Evolutionary conservation across 768 basidiomycete genomes (phyloP).

Genomic region (Rhizopogon salebrosus): DNA sequence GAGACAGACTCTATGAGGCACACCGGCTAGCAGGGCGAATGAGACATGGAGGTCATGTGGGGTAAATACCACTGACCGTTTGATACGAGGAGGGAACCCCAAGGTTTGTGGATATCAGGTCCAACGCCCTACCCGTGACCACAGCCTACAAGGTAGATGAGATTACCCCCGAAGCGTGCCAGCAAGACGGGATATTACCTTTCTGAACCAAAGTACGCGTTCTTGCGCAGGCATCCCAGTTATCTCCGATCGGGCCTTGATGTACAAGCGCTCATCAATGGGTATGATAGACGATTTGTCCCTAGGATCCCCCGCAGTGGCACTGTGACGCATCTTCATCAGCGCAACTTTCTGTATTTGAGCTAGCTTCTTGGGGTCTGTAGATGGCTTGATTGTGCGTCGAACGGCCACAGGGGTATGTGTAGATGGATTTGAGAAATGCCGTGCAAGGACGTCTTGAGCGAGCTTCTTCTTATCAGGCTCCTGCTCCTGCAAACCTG

Average conservation of each 20-base stretch:
- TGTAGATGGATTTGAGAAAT: constrained; percentile 34
- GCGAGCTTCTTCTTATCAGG: constrained; percentile 41
- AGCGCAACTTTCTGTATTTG: constrained; percentile 54
- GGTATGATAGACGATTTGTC: constrained; percentile 43
- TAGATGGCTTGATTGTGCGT: constrained; percentile 31
- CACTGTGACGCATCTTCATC: constrained; percentile 74
- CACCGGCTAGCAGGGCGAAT: constrained; percentile 36
- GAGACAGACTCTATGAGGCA: constrained; percentile 28
- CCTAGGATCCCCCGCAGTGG: constrained; percentile 56
- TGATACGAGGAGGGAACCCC: constrained; percentile 7
- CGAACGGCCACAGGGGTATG: constrained; percentile 22
- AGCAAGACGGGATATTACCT: constrained; percentile 39
- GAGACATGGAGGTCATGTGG: constrained; percentile 15
- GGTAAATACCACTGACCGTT: constrained; percentile 8
- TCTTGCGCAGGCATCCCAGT: constrained; percentile 28
- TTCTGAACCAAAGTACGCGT: constrained; percentile 63
- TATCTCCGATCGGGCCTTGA: constrained; percentile 36
- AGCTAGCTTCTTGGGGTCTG: constrained; percentile 49
- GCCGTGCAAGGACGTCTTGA: constrained; percentile 46
- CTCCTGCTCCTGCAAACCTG: constrained; percentile 14
- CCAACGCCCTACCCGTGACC: constrained; percentile 57
- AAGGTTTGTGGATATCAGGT: constrained; percentile 36
- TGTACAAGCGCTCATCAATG: constrained; percentile 53
- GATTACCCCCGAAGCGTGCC: not conserved
- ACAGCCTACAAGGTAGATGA: constrained; percentile 36